Evolutionary conservation across 192 early-diverging fungal species (phyloP).

Genomic region (Funneliformis mosseae): DNA sequence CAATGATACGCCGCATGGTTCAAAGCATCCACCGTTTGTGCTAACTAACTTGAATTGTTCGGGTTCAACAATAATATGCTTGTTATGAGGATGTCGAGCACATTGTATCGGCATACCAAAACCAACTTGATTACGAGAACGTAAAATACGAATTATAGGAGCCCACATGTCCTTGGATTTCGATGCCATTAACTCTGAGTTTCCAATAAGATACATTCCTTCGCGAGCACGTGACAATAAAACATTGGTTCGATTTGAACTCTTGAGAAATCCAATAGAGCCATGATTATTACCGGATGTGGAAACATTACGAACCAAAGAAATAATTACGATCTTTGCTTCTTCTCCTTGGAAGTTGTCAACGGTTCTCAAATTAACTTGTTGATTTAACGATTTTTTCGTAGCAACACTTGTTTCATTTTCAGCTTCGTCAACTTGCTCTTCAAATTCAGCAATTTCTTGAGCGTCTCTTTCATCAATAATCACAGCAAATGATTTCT

Average conservation of each 20-base stretch:
- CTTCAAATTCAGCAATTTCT: conserved; percentile 35
- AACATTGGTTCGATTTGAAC: conserved; percentile 59
- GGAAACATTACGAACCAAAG: conserved; percentile 41
- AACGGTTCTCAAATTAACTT: conserved; percentile 45
- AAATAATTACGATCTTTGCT: conserved; percentile 46
- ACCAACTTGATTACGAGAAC: conserved; percentile 39
- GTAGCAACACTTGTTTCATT: background rate
- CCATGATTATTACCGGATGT: conserved; percentile 17
- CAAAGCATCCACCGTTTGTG: conserved; percentile 58
- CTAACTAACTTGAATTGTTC: conserved; percentile 39
- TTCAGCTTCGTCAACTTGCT: background rate
- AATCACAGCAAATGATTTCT: conserved; percentile 35
- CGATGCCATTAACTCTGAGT: conserved; percentile 41
- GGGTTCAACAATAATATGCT: conserved; percentile 34
- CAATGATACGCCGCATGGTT: conserved; percentile 44
- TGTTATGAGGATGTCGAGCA: conserved; percentile 47
- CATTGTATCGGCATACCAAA: conserved; percentile 51
- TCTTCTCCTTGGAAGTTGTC: conserved; percentile 55
- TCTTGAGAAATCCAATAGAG: conserved; percentile 58
- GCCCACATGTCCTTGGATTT: conserved; percentile 40
- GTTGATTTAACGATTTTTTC: background rate
- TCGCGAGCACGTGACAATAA: conserved; percentile 59
- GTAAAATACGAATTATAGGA: conserved; percentile 43
- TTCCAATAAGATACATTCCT: conserved; percentile 62
- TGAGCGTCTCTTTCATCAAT: conserved; percentile 47